Base-by-base conservation (phyloP, 192 early-diverging fungal genomes). In the Entophlyctis luteolus region DNA sequence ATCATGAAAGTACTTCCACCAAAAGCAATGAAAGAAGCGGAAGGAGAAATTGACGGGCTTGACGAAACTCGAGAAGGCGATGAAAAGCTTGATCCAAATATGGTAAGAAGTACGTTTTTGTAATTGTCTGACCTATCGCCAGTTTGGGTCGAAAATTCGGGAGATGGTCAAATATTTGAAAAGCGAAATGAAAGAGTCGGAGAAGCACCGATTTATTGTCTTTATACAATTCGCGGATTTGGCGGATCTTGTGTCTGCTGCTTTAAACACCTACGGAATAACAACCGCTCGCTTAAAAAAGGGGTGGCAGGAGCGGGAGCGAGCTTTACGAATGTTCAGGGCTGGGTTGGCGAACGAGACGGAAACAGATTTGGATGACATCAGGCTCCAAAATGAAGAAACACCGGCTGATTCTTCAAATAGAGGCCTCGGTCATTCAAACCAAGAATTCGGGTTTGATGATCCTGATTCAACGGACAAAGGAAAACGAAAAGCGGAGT, bases 61-160 rank as follows among this genome's bases (percentile, higher is more conserved):
- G 29, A 39, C 8, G 38, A 39, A 29, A 29, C 22, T 14, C n/a
- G n/a, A n/a, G 25, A 48, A n/a, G 48, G 32, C 18, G n/a, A n/a
- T n/a, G 45, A 59, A 16, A 59, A 4, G 18, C 38, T 59, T 4
- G 57, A 50, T 49, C 48, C 48, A 12, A 25, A 50, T 50, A 34
- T 18, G 47, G 45, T 50, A 31, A 14, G 33, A n/a, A n/a, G n/a
- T n/a, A n/a, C n/a, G n/a, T n/a, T n/a, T n/a, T n/a, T n/a, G 8
- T 27, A 16, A 31, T 3, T 35, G 12, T 18, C n/a, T 35, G 8
- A 12, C 20, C 5, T 49, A 31, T 33, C 25, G 2, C 1, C 54
- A 67, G 66, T 67, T 67, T 67, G 66, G 66, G 8, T 67, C 66
- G 27, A 67, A 67, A 35, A 57, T 67, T 29, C 66, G 35, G 32